These are phyloP conservation scores for Cladophialophora carrionii DNA, from an alignment of 2,329 filamentous ascomycete genomes.

Conservation along the genomic window DNA sequence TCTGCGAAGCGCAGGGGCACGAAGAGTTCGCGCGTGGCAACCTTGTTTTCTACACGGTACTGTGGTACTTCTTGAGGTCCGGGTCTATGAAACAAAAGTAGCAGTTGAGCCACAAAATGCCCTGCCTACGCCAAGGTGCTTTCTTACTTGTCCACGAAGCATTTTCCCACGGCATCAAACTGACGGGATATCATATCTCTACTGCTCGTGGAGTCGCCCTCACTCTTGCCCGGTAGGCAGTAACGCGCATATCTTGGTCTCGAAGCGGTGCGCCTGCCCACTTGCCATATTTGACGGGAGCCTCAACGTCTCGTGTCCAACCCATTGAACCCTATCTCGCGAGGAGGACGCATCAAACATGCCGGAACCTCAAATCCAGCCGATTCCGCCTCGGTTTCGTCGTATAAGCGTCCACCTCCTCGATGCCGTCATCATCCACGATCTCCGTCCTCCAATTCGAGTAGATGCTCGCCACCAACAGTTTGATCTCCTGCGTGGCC, in stretches of 20 bases:
- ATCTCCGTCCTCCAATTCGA: constrained; percentile 65
- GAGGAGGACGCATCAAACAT: constrained; percentile 12
- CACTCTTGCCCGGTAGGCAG: too few relatives aligned
- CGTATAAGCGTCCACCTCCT: constrained; percentile 68
- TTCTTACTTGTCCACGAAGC: background rate
- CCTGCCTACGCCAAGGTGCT: too few relatives aligned
- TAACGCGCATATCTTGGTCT: background rate
- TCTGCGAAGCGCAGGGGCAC: too few relatives aligned
- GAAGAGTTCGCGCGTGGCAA: too few relatives aligned
- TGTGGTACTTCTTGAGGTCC: background rate
- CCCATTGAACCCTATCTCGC: background rate
- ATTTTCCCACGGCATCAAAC: background rate
- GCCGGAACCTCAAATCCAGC: constrained; percentile 61
- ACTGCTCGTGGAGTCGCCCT: too few relatives aligned
- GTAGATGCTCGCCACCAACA: constrained; percentile 71
- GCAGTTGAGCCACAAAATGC: background rate
- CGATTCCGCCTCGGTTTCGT: constrained; percentile 61
- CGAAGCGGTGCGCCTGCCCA: background rate
- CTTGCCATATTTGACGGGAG: background rate
- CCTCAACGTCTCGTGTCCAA: background rate
- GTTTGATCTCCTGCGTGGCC: constrained; percentile 68
- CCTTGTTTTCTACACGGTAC: background rate
- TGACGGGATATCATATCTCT: background rate
- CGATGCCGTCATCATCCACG: constrained; percentile 65
- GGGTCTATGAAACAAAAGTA: background rate